A percentile compares a stretch with the other conserved stretches of the same genome.
Evolutionary conservation across 2,329 filamentous ascomycete genomes (phyloP).

Genomic region (Calonectria pseudoturangicola): DNA sequence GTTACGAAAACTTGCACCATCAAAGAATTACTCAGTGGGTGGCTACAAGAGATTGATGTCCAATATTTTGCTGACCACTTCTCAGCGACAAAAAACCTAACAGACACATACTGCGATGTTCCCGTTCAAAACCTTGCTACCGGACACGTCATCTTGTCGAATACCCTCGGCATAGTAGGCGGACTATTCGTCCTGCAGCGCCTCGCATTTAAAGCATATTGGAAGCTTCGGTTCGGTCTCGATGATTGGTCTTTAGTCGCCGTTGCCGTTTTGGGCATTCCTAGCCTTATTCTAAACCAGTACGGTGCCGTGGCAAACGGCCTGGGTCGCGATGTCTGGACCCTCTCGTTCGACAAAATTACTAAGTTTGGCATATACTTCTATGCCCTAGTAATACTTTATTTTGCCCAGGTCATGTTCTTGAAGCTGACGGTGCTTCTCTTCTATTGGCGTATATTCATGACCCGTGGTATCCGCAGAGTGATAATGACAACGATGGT

Average conservation of each 20-base stretch:
- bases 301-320: conserved; percentile 34
- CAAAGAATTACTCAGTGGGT: neutral
- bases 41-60: neutral
- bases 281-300: neutral
- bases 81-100: conserved; percentile 2
- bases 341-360: conserved; percentile 26
- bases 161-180: neutral
- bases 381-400: conserved; percentile 32
- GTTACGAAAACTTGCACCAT: neutral
- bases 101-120: conserved; percentile 1
- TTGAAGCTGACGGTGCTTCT: conserved; percentile 37
- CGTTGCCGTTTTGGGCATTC: neutral
- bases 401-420: conserved; percentile 35
- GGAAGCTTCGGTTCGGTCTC: neutral
- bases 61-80: neutral
- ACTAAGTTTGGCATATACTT: conserved; percentile 21
- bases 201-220: neutral
- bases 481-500: conserved; percentile 35
- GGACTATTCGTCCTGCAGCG: neutral
- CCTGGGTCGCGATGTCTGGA: conserved; percentile 36
- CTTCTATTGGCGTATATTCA: conserved; percentile 43
- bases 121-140: neutral
- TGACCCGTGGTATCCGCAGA: neutral
- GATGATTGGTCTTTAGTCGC: neutral
- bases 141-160: neutral